Percentiles rank a stretch among this genome's conserved stretches.
Evolutionary conservation across 176 grass and related monocot species (phyloP).

Genomic region (Secale cereale): DNA sequence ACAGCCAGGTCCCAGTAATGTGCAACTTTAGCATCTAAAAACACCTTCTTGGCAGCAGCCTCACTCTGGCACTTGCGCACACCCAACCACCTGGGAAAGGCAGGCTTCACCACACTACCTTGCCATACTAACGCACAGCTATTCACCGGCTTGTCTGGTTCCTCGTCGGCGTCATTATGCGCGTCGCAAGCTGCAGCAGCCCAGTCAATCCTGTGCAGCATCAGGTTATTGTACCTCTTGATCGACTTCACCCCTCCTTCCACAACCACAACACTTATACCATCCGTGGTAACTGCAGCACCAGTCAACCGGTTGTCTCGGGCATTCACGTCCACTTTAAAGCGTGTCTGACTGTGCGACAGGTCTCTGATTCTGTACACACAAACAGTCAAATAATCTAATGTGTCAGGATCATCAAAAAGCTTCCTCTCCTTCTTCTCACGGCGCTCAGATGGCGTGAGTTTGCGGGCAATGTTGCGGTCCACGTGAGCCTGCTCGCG

Average conservation of each 20-base stretch:
- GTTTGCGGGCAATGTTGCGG: conserved; percentile 80
- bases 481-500: conserved; percentile 92
- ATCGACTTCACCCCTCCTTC: conserved; percentile 92
- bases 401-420: conserved; percentile 67
- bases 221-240: conserved; percentile 89
- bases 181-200: conserved; percentile 43
- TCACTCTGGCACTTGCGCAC: conserved; percentile 74
- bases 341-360: conserved; percentile 71
- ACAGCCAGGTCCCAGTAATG: conserved; percentile 89
- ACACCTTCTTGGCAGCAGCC: conserved; percentile 79
- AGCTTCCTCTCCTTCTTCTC: conserved; percentile 90
- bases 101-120: conserved; percentile 63
- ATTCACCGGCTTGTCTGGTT: conserved; percentile 51
- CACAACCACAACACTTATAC: conserved; percentile 77
- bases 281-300: conserved; percentile 62
- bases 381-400: conserved; percentile 63
- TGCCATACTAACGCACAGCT: conserved; percentile 91
- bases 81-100: conserved; percentile 70
- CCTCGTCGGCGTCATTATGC: conserved; percentile 39
- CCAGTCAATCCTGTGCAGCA: conserved; percentile 90
- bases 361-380: conserved; percentile 87
- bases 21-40: conserved; percentile 66
- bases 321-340: conserved; percentile 91
- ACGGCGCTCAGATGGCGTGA: conserved; percentile 76
- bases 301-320: conserved; percentile 82